Base-by-base conservation (phyloP, 306 rosid species). In the Cicer chorassanicum region DNA sequence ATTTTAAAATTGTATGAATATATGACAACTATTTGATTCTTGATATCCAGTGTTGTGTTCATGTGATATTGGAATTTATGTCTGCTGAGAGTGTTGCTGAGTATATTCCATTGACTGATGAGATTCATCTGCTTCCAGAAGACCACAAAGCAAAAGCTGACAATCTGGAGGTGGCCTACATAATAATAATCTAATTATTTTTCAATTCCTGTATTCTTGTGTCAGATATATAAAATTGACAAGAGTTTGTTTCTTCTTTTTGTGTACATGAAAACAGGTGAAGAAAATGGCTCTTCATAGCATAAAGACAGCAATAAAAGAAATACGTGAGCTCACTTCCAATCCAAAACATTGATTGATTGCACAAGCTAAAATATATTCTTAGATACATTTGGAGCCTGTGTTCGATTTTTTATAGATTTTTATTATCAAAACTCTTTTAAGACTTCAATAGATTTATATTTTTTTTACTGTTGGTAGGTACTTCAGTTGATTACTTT, bases 81-180 rank as follows among this genome's bases (percentile, higher is more conserved):
- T 95, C 99, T 38, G 96, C 99, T 0, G 99, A 95, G 83, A 90
- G 86, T 72, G 97, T 90, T 42, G 41, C 81, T 0, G 85, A 95
- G 86, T 85, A 92, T 77, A 85, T 90, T 79, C 92, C 80, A 78
- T 82, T 95, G 83, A 80, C 80, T 19, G 91, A 95, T 59, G 97
- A 90, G 86, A 75, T 82, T 19, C 90, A 78, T 72, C 84, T 78
- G 68, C 97, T 95, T 81, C 99, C 98, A 7, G 83, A 83, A 72
- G 87, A 82, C 68, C 96, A 90, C 69, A 74, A 69, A 78, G 93
- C 98, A 44, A 90, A 85, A 87, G 87, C 80, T 49, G 93, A 92
- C 82, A 90, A 88, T 80, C 79, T 89, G 76, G 92, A 92, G 96
- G 99, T 95, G 82, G 24, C 36, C 60, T 82, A 53, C 75, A 40